Evolutionary conservation across 495 filamentous ascomycete species (phyloP).

Genomic region (Penicillium egyptiacum): DNA sequence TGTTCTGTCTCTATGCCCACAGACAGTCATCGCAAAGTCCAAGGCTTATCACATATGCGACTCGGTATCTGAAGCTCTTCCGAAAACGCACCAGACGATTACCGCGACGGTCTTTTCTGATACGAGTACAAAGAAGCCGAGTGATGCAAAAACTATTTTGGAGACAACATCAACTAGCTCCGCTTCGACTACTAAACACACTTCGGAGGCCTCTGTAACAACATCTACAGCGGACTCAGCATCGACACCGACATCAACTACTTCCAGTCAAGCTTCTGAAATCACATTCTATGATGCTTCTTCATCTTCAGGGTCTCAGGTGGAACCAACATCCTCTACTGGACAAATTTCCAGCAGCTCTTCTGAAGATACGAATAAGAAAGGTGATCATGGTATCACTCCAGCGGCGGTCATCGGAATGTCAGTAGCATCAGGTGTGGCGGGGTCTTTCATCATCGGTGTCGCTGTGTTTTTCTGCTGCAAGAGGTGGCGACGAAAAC

Average conservation of each 20-base stretch:
- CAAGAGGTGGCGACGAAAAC: constrained; percentile 32
- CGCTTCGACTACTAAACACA: constrained; percentile 3
- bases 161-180: constrained; percentile 10
- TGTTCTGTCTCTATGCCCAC: constrained; percentile 48
- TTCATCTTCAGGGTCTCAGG: neutral
- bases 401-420: constrained; percentile 43
- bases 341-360: neutral
- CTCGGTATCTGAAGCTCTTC: constrained; percentile 49
- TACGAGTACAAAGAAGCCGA: constrained; percentile 27
- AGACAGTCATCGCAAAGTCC: constrained; percentile 22
- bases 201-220: neutral
- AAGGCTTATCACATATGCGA: constrained; percentile 60
- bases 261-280: constrained; percentile 3
- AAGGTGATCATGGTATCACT: constrained; percentile 24
- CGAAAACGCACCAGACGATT: constrained; percentile 60
- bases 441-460: constrained; percentile 41
- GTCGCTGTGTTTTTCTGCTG: constrained; percentile 39
- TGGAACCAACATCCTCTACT: neutral
- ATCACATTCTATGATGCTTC: constrained; percentile 2
- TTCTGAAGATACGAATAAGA: constrained; percentile 10
- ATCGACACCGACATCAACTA: constrained; percentile 7
- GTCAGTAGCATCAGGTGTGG: constrained; percentile 42
- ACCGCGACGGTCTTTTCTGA: constrained; percentile 55
- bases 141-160: constrained; percentile 10
- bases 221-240: constrained; percentile 7